A percentile compares a stretch with the other conserved stretches of the same genome.
phyloP scores from a whole-genome alignment of 1,139 yeast genomes.

The Blastobotrys raffinosifermentans region DNA sequence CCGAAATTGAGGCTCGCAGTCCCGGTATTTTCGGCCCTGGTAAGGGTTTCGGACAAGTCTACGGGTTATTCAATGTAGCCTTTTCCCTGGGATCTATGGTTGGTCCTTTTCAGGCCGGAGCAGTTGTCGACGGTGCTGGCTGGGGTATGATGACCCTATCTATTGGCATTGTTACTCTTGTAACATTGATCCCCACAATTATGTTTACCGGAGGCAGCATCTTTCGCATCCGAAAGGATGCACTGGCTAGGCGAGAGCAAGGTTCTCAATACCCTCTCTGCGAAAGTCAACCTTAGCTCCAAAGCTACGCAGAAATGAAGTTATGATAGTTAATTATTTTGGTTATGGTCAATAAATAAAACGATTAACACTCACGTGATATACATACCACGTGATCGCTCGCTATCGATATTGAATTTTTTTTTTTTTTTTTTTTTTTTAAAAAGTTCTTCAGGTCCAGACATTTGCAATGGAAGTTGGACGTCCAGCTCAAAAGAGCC shows the following conservation, averaged over 20 bases:
- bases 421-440: conserved; percentile 1
- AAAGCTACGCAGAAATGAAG: too few relatives aligned
- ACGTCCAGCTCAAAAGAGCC: conserved; percentile 37
- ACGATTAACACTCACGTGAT: too few relatives aligned
- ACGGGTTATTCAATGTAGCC: conserved; percentile 34
- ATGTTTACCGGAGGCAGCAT: conserved; percentile 26
- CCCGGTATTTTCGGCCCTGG: conserved; percentile 33
- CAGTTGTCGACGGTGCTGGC: conserved; percentile 22
- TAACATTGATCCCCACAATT: conserved; percentile 23
- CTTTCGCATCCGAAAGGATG: neutral
- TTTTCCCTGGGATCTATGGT: conserved; percentile 31
- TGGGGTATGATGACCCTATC: conserved; percentile 26
- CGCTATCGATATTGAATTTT: conserved; percentile 1
- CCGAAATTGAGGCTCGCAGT: conserved; percentile 21
- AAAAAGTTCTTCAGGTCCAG: conserved; percentile 1
- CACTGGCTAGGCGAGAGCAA: neutral
- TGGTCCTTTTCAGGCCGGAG: conserved; percentile 34
- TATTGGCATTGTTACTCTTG: conserved; percentile 24
- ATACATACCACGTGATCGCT: too few relatives aligned
- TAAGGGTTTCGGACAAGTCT: conserved; percentile 34
- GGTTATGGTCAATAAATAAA: too few relatives aligned
- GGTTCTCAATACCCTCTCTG: too few relatives aligned
- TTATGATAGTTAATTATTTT: too few relatives aligned
- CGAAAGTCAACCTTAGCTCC: too few relatives aligned
- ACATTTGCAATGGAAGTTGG: conserved; percentile 25